Conservation (phyloP, 495 filamentous ascomycete species). For the Penicillium mononematosum region DNA sequence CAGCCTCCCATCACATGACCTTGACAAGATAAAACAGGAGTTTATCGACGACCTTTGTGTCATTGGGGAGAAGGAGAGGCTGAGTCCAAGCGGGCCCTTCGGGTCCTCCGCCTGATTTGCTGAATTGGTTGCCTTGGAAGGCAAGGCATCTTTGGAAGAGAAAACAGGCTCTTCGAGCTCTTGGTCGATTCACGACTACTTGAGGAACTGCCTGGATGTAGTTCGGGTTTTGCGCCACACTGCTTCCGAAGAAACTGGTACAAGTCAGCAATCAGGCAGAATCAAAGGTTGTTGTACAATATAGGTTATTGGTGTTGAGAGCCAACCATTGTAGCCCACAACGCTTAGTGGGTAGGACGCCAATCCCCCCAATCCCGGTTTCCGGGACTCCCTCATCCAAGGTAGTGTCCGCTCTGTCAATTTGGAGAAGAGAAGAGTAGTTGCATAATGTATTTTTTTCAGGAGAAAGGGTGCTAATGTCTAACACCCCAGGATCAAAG, state of each 20-base stretch:
- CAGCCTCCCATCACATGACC: too few species aligned
- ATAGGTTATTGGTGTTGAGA: neutral
- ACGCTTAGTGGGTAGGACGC: neutral
- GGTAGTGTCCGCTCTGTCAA: too few species aligned
- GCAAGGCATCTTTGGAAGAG: neutral
- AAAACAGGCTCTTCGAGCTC: neutral
- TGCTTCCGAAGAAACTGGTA: neutral
- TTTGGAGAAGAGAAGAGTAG: too few species aligned
- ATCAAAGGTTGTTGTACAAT: too few species aligned
- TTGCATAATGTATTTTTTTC: too few species aligned
- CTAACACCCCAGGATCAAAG: too few species aligned
- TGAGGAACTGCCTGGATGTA: neutral
- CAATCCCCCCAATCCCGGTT: neutral
- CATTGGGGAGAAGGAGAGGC: neutral
- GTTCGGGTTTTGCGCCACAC: neutral
- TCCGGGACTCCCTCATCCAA: too few species aligned
- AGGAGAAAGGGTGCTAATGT: too few species aligned
- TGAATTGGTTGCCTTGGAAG: neutral
- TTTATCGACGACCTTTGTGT: too few species aligned
- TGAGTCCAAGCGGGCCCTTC: neutral
- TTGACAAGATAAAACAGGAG: too few species aligned
- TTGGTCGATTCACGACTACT: neutral
- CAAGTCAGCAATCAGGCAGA: neutral
- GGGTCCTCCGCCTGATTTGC: neutral
- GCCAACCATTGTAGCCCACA: neutral